Evolutionary conservation across 257 asterid genomes (phyloP).

Genomic region (Avicennia marina): DNA sequence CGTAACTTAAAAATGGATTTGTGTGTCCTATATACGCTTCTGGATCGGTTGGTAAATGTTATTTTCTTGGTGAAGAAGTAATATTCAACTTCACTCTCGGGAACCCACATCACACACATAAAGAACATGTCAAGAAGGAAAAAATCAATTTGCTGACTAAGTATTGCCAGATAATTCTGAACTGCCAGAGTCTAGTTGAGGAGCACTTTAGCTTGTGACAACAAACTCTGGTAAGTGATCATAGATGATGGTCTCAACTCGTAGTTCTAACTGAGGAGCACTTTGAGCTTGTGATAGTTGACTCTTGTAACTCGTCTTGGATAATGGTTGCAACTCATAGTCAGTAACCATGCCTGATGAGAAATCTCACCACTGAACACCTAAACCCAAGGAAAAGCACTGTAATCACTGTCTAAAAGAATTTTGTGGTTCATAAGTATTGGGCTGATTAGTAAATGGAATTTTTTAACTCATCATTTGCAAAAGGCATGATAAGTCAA

Average conservation of each 20-base stretch:
- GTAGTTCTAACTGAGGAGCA: not conserved
- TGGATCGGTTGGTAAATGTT: not conserved
- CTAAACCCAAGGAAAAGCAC: not conserved
- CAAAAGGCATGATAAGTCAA: not conserved
- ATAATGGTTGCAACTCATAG: no score
- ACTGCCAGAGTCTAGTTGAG: not conserved
- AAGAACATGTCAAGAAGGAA: not conserved
- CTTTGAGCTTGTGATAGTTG: no score
- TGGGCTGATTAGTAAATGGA: no score
- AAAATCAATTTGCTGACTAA: not conserved
- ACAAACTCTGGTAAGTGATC: not conserved
- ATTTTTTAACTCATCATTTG: no score
- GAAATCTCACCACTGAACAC: no score
- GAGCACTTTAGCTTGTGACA: not conserved
- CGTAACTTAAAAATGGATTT: not conserved
- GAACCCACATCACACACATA: not conserved
- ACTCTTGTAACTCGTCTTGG: no score
- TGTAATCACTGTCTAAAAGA: not conserved
- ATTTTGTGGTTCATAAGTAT: no score
- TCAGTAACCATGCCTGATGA: no score
- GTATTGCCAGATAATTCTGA: not conserved
- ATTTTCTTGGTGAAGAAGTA: not conserved
- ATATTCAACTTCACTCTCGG: not conserved
- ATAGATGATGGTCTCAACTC: not conserved
- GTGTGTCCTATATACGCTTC: not conserved